Evolutionary conservation across 768 basidiomycete species (phyloP).

Genomic region (Lactifluus piperatus): DNA sequence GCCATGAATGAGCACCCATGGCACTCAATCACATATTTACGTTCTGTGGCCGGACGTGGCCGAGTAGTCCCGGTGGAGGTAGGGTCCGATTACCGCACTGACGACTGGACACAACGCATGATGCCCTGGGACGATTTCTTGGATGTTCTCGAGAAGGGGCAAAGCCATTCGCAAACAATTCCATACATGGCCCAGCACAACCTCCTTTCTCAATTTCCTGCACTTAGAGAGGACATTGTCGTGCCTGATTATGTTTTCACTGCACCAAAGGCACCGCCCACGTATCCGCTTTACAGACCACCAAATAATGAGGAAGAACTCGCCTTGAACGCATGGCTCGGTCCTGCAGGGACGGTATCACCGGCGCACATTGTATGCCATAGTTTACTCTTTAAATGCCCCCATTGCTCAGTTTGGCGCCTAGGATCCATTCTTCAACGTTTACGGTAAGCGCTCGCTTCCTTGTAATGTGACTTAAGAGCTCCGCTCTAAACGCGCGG

Average conservation of each 20-base stretch:
- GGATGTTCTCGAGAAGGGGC: conserved; percentile 28
- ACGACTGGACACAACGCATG: conserved; percentile 75
- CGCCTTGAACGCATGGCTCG: conserved; percentile 75
- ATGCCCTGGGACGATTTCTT: conserved; percentile 77
- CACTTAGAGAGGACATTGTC: conserved; percentile 60
- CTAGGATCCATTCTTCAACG: conserved; percentile 91
- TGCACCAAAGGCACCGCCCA: conserved; percentile 35
- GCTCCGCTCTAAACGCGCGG: neutral
- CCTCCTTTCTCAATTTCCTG: conserved; percentile 78
- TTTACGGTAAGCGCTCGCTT: conserved; percentile 52
- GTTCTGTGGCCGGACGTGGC: conserved; percentile 62
- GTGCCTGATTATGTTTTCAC: conserved; percentile 89
- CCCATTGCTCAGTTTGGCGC: conserved; percentile 5
- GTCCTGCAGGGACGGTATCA: conserved; percentile 67
- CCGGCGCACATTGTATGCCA: conserved; percentile 81
- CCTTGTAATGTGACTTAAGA: neutral
- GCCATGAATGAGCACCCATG: conserved; percentile 66
- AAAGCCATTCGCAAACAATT: conserved; percentile 25
- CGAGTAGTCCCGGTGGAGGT: conserved; percentile 87
- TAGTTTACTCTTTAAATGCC: conserved; percentile 10
- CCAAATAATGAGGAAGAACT: conserved; percentile 59
- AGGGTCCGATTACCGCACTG: conserved; percentile 71
- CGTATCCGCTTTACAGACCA: conserved; percentile 46
- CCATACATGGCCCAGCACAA: conserved; percentile 90
- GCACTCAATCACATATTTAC: conserved; percentile 62